A percentile compares a stretch with the other conserved stretches of the same genome.
These are phyloP conservation scores for Rhizopogon vinicolor DNA, from an alignment of 768 basidiomycete species.

Conservation along the genomic window DNA sequence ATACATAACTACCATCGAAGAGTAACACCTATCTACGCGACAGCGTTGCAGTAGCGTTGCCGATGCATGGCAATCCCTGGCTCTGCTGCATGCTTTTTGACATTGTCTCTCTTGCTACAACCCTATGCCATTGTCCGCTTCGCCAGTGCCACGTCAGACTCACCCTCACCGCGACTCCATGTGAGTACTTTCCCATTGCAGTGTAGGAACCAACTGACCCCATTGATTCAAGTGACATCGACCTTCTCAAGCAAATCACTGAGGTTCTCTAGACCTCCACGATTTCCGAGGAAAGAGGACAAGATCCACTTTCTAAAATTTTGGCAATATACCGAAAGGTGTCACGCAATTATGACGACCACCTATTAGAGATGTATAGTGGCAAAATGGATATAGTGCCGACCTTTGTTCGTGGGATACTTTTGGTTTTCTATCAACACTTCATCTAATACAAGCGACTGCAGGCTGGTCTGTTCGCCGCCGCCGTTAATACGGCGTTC, in stretches of 20 bases:
- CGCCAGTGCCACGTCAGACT: too few relatives aligned
- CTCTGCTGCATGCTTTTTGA: too few relatives aligned
- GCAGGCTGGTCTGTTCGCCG: constrained; percentile 13
- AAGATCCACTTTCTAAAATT: background rate
- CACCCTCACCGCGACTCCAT: too few relatives aligned
- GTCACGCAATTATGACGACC: background rate
- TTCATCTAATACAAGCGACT: background rate
- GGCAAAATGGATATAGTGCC: background rate
- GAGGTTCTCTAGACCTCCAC: background rate
- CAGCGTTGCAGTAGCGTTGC: too few relatives aligned
- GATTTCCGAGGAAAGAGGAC: background rate
- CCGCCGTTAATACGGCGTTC: constrained; percentile 9
- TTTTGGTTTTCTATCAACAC: background rate
- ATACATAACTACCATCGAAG: too few relatives aligned
- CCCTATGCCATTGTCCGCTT: too few relatives aligned
- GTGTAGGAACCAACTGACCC: too few relatives aligned
- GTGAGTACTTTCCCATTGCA: too few relatives aligned
- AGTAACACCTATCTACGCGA: too few relatives aligned
- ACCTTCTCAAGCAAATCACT: background rate
- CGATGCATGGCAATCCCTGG: too few relatives aligned
- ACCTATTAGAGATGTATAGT: background rate
- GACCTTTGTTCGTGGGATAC: background rate
- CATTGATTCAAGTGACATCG: too few relatives aligned
- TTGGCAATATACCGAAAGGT: background rate
- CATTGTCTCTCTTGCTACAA: too few relatives aligned